A percentile compares a stretch with the other conserved stretches of the same genome.
Evolutionary conservation across 2,329 filamentous ascomycete genomes (phyloP).

Genomic region (Beauveria caledonica): DNA sequence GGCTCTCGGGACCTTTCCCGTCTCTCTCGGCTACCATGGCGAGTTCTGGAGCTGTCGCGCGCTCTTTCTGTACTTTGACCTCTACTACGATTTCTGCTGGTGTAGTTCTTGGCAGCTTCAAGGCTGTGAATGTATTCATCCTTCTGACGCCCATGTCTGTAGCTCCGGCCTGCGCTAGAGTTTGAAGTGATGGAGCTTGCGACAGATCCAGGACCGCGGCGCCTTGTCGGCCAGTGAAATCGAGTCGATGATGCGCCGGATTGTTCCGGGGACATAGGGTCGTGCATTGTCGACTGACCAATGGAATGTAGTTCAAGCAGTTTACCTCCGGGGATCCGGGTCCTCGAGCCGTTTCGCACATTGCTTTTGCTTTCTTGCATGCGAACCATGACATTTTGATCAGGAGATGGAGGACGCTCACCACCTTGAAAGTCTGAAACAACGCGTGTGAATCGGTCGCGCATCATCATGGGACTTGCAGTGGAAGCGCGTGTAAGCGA

Average conservation of each 20-base stretch:
- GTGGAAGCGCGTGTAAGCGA: constrained; percentile 58
- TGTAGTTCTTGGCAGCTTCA: constrained; percentile 63
- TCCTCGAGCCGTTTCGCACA: constrained; percentile 63
- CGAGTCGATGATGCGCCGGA: constrained; percentile 45
- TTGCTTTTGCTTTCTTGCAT: constrained; percentile 49
- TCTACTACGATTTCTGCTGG: constrained; percentile 45
- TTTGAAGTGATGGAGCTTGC: constrained; percentile 49
- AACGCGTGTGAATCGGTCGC: constrained; percentile 33
- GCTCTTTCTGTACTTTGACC: constrained; percentile 43
- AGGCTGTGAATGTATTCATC: constrained; percentile 84
- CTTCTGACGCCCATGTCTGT: constrained; percentile 40
- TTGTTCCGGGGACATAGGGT: constrained; percentile 49
- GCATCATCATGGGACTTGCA: constrained; percentile 57
- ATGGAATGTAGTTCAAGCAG: constrained; percentile 56
- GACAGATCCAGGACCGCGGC: constrained; percentile 47
- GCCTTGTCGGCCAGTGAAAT: constrained; percentile 47
- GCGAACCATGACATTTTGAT: constrained; percentile 52
- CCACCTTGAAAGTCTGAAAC: constrained; percentile 22
- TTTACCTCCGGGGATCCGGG: constrained; percentile 66
- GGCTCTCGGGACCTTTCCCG: constrained; percentile 48
- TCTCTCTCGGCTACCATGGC: constrained; percentile 40
- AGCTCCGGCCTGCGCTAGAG: constrained; percentile 42
- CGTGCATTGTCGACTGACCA: constrained; percentile 40
- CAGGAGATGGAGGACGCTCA: constrained; percentile 52
- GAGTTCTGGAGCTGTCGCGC: constrained; percentile 34